These are phyloP conservation scores for Thielaviopsis punctulata DNA, from an alignment of 2,329 filamentous ascomycete species.

Conservation along the genomic window DNA sequence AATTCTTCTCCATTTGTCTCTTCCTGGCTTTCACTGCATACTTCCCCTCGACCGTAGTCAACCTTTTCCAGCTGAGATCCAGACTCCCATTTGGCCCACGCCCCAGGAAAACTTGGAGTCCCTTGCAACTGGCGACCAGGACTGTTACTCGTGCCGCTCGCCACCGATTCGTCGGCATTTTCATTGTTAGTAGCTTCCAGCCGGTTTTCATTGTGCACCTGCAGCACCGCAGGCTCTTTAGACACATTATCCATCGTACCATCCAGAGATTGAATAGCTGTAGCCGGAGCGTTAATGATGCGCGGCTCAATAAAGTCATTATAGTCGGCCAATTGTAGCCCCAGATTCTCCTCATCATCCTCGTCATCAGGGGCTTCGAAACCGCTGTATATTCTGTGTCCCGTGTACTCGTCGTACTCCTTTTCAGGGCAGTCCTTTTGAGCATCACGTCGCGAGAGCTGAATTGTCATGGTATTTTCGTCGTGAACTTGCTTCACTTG, in stretches of 20 bases:
- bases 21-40: too few species aligned
- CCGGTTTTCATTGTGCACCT: too few species aligned
- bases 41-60: too few species aligned
- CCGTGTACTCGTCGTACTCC: slow-evolving; percentile 46
- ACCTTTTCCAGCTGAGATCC: too few species aligned
- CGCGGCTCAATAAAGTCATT: not conserved
- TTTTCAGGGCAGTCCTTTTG: slow-evolving; percentile 37
- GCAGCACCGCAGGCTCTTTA: too few species aligned
- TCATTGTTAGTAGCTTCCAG: too few species aligned
- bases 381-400: slow-evolving; percentile 48
- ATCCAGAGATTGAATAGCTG: not conserved
- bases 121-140: not conserved
- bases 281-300: not conserved
- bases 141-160: not conserved
- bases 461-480: slow-evolving; percentile 36
- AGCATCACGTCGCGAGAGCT: slow-evolving; percentile 53
- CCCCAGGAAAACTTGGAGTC: too few species aligned
- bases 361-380: slow-evolving; percentile 57
- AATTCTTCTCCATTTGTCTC: too few species aligned
- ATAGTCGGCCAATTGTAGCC: not conserved
- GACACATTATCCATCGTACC: not conserved
- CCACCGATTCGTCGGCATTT: not conserved
- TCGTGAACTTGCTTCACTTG: slow-evolving; percentile 40
- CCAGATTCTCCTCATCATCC: slow-evolving; percentile 33
- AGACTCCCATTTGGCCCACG: not conserved